Base-by-base conservation (phyloP, 2,329 filamentous ascomycete species). In the Cladophialophora yegresii region DNA sequence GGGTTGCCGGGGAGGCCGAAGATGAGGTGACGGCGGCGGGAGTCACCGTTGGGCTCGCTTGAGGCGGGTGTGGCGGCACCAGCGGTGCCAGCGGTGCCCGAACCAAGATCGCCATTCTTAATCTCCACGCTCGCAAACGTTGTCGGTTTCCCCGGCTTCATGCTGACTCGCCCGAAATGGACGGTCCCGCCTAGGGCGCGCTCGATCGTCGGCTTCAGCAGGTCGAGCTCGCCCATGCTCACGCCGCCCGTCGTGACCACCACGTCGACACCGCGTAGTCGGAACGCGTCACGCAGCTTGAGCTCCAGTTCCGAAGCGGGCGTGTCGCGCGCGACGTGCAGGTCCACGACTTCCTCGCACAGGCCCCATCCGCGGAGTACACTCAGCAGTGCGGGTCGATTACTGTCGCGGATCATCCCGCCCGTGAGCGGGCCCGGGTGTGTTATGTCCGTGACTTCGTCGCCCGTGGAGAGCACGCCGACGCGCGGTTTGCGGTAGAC, bases 121-220 rank as follows among this genome's bases (percentile, higher is more conserved):
- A 84, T 80, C 0, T 91, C 88, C 0, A 98, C 84, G 0, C 92
- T 97, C 2, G 95, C 95, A 76, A 99, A 99, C 0, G 95, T 99
- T 0, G 93, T 97, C 1, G 95, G 95, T 77, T 98, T 99, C 4
- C 95, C 95, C 0, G 95, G 95, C 80, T 99, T 99, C 95, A 99
- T 98, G 61, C 89, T 86, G 2, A 99, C 95, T 2, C 95, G 89
- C 26, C 95, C 95, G 72, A 99, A 99, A 77, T 97, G 95, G 70
- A 99, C 96, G 0, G 89, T 95, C 7, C 95, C 95, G 62, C 92
- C 92, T 0, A 99, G 85, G 1, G 87, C 83, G 49, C 93, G 89
- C 80, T 98, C 95, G 72, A 99, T 91, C 0, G 93, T 98, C 0
- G 95, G 93, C 76, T 99, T 99, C 22, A 99, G 85, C 7, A 99